Conservation (phyloP, 352 stramenopile genomes). For the Phytophthora ohioensis region DNA sequence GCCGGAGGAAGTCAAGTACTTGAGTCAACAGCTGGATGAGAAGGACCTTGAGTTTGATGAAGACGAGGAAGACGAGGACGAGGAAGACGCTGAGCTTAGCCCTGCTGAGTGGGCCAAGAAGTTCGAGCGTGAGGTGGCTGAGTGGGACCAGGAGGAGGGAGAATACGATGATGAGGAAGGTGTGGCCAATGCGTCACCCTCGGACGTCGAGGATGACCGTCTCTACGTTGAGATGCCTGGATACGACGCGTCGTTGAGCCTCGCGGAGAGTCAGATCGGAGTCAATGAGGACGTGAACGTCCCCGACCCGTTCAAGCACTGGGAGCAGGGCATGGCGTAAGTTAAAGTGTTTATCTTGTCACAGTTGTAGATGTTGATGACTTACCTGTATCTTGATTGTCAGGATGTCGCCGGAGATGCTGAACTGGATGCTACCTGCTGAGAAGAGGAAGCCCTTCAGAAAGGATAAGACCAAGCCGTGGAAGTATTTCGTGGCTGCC, state of each 20-base stretch:
- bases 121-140: slow-evolving; percentile 72
- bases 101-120: slow-evolving; percentile 70
- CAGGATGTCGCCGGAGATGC: slow-evolving; percentile 72
- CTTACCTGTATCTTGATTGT: background rate
- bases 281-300: slow-evolving; percentile 41
- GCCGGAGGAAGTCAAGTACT: slow-evolving; percentile 68
- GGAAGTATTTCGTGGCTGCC: slow-evolving; percentile 82
- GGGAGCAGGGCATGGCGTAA: slow-evolving; percentile 69
- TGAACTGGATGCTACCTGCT: slow-evolving; percentile 84
- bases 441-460: slow-evolving; percentile 68
- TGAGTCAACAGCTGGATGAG: slow-evolving; percentile 60
- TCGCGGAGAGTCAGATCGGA: slow-evolving; percentile 58
- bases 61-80: slow-evolving; percentile 42
- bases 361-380: slow-evolving; percentile 9
- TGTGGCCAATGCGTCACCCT: background rate
- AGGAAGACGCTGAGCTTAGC: slow-evolving; percentile 55
- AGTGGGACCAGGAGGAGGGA: slow-evolving; percentile 56
- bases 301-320: slow-evolving; percentile 57
- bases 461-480: slow-evolving; percentile 72
- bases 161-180: slow-evolving; percentile 20
- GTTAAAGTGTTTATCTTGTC: slow-evolving; percentile 13
- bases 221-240: slow-evolving; percentile 82
- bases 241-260: slow-evolving; percentile 67
- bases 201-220: slow-evolving; percentile 66
- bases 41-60: slow-evolving; percentile 43